phyloP scores from a whole-genome alignment of 495 filamentous ascomycete species.

The Aspergillus hancockii region DNA sequence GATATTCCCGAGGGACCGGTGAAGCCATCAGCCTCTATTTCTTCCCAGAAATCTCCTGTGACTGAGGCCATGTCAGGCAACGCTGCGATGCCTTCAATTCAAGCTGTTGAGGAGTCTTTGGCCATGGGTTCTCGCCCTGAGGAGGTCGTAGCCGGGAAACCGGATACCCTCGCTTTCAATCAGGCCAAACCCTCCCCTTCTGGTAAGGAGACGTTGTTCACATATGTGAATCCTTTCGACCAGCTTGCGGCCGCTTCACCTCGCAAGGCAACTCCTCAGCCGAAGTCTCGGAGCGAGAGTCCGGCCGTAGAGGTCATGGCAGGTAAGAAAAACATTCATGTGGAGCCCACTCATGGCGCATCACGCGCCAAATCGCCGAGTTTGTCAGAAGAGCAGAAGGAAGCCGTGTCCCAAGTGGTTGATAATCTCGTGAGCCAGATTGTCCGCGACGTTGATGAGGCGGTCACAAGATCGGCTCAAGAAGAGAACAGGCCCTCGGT shows the following conservation, averaged over 20 bases:
- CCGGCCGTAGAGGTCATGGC: constrained; percentile 32
- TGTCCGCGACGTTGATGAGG: constrained; percentile 67
- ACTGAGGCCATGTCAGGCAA: constrained; percentile 11
- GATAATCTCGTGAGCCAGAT: constrained; percentile 66
- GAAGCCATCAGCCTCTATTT: constrained; percentile 14
- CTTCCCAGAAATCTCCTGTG: constrained; percentile 21
- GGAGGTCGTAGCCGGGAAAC: constrained; percentile 27
- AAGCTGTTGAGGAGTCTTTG: constrained; percentile 22
- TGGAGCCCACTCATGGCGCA: constrained; percentile 7
- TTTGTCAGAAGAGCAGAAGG: constrained; percentile 45
- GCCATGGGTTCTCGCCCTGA: constrained; percentile 16
- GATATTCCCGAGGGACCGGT: constrained; percentile 13
- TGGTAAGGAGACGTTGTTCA: constrained; percentile 60
- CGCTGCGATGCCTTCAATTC: constrained; percentile 25
- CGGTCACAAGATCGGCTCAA: constrained; percentile 53
- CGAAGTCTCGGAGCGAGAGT: constrained; percentile 41
- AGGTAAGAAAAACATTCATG: constrained; percentile 21
- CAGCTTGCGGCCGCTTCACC: constrained; percentile 71
- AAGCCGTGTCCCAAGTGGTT: constrained; percentile 72
- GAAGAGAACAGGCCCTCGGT: constrained; percentile 27
- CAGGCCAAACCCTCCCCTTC: constrained; percentile 13
- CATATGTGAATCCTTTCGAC: constrained; percentile 79
- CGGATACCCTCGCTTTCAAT: constrained; percentile 32
- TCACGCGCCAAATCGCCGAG: constrained; percentile 37
- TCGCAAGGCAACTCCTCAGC: constrained; percentile 51